Conservation (phyloP, 257 asterid genomes). For the Verbena officinalis region DNA sequence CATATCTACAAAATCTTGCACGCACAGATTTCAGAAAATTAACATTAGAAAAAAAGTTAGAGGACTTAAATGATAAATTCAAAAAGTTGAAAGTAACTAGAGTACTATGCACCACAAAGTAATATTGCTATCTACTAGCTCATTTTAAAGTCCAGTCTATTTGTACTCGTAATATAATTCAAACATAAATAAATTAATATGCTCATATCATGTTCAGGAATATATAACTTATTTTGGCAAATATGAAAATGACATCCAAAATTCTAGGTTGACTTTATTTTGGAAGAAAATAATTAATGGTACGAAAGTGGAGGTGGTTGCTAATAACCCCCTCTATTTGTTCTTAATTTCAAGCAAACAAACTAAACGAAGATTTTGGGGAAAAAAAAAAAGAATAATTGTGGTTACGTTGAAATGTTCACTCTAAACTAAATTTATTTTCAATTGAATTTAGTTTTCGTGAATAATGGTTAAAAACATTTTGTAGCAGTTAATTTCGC, state of each 20-base stretch:
- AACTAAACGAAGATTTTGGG: background rate
- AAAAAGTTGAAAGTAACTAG: too few relatives aligned
- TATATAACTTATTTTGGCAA: constrained; percentile 22
- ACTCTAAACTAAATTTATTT: too few relatives aligned
- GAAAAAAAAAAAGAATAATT: too few relatives aligned
- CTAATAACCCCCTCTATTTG: constrained; percentile 17
- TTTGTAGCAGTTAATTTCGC: too few relatives aligned
- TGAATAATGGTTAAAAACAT: too few relatives aligned
- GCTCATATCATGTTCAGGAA: constrained; percentile 22
- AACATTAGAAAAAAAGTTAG: background rate
- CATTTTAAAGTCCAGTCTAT: constrained; percentile 7
- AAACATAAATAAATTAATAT: too few relatives aligned
- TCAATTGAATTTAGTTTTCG: background rate
- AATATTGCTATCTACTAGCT: background rate
- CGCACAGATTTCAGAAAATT: background rate
- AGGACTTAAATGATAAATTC: background rate
- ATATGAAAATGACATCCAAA: constrained; percentile 39
- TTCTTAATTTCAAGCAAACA: constrained; percentile 14
- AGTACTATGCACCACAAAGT: too few relatives aligned
- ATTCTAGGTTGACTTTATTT: constrained; percentile 33
- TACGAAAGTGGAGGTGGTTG: background rate
- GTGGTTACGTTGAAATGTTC: too few relatives aligned
- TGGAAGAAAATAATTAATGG: background rate
- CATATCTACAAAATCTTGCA: background rate
- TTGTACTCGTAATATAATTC: background rate